These are phyloP conservation scores for Reticulascus tulasneorum DNA, from an alignment of 2,329 filamentous ascomycete genomes.

Conservation along the genomic window DNA sequence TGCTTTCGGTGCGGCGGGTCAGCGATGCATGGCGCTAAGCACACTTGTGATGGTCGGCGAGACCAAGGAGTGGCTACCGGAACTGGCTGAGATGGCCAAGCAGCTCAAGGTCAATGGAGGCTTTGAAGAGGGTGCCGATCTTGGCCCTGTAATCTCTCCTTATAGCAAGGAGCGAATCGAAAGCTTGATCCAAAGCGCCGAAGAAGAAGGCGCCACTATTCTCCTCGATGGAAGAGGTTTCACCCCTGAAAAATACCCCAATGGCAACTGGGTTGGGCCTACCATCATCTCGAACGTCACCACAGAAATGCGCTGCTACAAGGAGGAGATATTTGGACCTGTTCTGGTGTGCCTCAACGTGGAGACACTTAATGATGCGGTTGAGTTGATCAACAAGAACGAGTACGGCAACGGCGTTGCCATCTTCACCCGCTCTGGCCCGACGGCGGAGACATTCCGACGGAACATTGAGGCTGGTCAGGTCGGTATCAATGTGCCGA, in stretches of 20 bases:
- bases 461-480: slow-evolving; percentile 80
- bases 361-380: slow-evolving; percentile 72
- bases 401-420: slow-evolving; percentile 84
- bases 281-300: slow-evolving; percentile 82
- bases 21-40: slow-evolving; percentile 83
- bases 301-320: slow-evolving; percentile 78
- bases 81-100: slow-evolving; percentile 74
- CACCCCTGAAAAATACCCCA: slow-evolving; percentile 73
- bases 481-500: slow-evolving; percentile 81
- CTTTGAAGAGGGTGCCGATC: slow-evolving; percentile 74
- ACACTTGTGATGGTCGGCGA: slow-evolving; percentile 81
- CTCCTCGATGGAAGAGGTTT: slow-evolving; percentile 76
- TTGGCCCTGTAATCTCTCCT: slow-evolving; percentile 78
- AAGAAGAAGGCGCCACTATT: slow-evolving; percentile 77
- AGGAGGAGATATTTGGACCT: slow-evolving; percentile 80
- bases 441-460: slow-evolving; percentile 75
- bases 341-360: slow-evolving; percentile 79
- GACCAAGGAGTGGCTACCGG: slow-evolving; percentile 76
- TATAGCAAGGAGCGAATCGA: slow-evolving; percentile 78
- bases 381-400: slow-evolving; percentile 78
- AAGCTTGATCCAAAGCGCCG: slow-evolving; percentile 68
- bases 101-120: slow-evolving; percentile 71
- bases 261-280: slow-evolving; percentile 81
- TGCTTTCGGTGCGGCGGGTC: slow-evolving; percentile 79
- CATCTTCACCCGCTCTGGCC: slow-evolving; percentile 76